Percentiles rank a stretch among this genome's conserved stretches.
Conservation (phyloP, 106 monocot species). For the Narthecium ossifragum region DNA sequence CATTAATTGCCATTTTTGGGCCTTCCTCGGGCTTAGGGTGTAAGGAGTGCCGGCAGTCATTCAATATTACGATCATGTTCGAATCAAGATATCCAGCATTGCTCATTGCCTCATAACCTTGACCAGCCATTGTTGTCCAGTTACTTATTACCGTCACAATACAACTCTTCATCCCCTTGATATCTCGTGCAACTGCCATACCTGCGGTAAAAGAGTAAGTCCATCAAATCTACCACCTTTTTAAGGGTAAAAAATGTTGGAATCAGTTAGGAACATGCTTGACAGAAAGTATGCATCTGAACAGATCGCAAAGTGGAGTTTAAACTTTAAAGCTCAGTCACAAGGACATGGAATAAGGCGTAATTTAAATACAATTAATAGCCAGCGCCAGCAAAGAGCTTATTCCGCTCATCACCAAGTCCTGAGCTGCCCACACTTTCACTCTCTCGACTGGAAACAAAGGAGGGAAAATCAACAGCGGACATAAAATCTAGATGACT, state of each 20-base stretch:
- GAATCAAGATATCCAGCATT: conserved; percentile 85
- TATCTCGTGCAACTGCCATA: conserved; percentile 79
- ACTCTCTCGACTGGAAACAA: too few species aligned
- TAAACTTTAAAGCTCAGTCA: not conserved
- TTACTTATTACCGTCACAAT: conserved; percentile 69
- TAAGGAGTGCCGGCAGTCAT: conserved; percentile 72
- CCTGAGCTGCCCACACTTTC: too few species aligned
- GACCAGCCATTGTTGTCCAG: conserved; percentile 72
- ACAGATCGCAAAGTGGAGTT: too few species aligned
- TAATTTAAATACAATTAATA: too few species aligned
- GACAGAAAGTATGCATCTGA: too few species aligned
- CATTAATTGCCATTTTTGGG: conserved; percentile 40
- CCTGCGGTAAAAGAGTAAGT: conserved; percentile 25
- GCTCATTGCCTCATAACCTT: conserved; percentile 79
- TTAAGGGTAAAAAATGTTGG: too few species aligned
- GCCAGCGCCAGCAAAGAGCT: too few species aligned
- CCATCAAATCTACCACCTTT: not conserved
- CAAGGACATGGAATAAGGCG: not conserved
- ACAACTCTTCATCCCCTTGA: conserved; percentile 52
- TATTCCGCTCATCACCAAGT: too few species aligned
- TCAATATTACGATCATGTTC: conserved; percentile 84
- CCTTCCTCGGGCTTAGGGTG: conserved; percentile 49
- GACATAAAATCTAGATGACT: too few species aligned
- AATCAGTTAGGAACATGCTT: too few species aligned
- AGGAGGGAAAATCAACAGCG: too few species aligned